A percentile compares a stretch with the other conserved stretches of the same genome.
These are phyloP conservation scores for Apium graveolens DNA, from an alignment of 129 eudicot genomes.

Conservation along the genomic window DNA sequence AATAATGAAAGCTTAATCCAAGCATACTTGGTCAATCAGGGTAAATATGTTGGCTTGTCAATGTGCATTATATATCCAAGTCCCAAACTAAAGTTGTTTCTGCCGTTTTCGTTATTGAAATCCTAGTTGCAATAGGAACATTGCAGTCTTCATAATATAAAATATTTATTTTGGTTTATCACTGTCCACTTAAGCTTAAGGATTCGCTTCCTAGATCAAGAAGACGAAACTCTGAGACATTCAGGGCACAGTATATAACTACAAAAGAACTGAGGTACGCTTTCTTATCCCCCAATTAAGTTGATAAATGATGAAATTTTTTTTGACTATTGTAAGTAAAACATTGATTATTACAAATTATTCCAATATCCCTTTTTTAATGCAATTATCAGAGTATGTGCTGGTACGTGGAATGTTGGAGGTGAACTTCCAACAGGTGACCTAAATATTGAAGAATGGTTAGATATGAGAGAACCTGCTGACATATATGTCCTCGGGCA, in stretches of 20 bases:
- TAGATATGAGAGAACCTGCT: conserved; percentile 68
- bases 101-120: too few relatives aligned
- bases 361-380: neutral
- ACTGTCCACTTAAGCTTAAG: conserved; percentile 20
- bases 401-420: conserved; percentile 90
- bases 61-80: neutral
- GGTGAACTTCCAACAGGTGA: conserved; percentile 76
- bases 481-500: conserved; percentile 89
- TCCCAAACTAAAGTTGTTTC: neutral
- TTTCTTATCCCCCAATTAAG: conserved; percentile 2
- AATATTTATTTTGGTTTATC: neutral
- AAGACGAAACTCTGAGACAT: conserved; percentile 89
- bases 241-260: conserved; percentile 64
- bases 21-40: neutral
- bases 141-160: neutral
- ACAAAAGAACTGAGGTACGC: conserved; percentile 67
- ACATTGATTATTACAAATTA: neutral
- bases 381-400: conserved; percentile 53
- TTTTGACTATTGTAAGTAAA: conserved; percentile 2
- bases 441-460: conserved; percentile 60
- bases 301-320: neutral
- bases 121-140: neutral
- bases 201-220: conserved; percentile 62
- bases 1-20: neutral
- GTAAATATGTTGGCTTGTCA: neutral